These are phyloP conservation scores for Oryza officinalis DNA, from an alignment of 176 grass and related monocot genomes.

Conservation along the genomic window DNA sequence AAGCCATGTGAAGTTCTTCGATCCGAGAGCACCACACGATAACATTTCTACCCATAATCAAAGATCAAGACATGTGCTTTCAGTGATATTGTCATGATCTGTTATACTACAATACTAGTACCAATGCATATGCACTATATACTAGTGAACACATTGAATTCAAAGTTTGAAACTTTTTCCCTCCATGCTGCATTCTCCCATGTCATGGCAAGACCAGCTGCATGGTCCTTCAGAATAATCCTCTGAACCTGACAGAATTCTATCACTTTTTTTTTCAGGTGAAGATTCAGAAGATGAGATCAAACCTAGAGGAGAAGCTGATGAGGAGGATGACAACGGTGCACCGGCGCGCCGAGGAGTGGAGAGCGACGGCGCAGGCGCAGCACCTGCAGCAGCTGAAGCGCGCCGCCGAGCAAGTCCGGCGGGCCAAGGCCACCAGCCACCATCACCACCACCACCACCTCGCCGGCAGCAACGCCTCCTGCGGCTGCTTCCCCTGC, in stretches of 20 bases:
- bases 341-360: slow-evolving; percentile 76
- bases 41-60: slow-evolving; percentile 30
- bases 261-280: slow-evolving; percentile 49
- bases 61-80: slow-evolving; percentile 44
- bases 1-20: slow-evolving; percentile 43
- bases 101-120: slow-evolving; percentile 13
- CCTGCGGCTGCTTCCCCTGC: slow-evolving; percentile 89
- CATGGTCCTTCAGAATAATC: background rate
- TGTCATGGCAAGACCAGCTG: background rate
- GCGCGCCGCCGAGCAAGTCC: slow-evolving; percentile 51
- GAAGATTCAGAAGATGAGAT: slow-evolving; percentile 97
- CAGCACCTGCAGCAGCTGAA: slow-evolving; percentile 82
- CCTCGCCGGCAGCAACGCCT: slow-evolving; percentile 40
- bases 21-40: background rate
- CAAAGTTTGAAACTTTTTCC: slow-evolving; percentile 45
- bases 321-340: slow-evolving; percentile 82
- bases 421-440: slow-evolving; percentile 52
- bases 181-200: background rate
- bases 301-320: slow-evolving; percentile 94
- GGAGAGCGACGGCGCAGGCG: slow-evolving; percentile 57
- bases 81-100: slow-evolving; percentile 4
- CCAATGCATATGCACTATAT: slow-evolving; percentile 7
- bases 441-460: slow-evolving; percentile 34
- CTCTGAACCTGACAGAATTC: background rate
- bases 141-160: background rate